phyloP scores from a whole-genome alignment of 192 early-diverging fungal species.

The Powellomyces hirtus region DNA sequence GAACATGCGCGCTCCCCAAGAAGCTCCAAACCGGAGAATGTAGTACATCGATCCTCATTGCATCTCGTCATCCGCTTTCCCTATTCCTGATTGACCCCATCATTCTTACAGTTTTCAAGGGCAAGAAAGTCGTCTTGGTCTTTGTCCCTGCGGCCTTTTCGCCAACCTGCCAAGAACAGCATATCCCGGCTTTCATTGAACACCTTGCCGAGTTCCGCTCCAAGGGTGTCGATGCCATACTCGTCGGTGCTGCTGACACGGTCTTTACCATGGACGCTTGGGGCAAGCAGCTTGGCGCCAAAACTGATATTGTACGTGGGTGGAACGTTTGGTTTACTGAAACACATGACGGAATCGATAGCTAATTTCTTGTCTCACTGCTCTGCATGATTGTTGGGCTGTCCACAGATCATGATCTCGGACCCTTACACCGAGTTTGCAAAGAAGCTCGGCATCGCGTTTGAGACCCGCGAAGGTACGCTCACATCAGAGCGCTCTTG shows the following conservation, averaged over 20 bases:
- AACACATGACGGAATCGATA: not conserved
- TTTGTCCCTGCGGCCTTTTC: slow-evolving; percentile 67
- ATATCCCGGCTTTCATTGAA: slow-evolving; percentile 67
- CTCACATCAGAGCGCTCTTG: not conserved
- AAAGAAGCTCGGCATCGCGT: slow-evolving; percentile 62
- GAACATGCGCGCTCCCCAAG: slow-evolving; percentile 31
- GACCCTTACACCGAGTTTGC: slow-evolving; percentile 72
- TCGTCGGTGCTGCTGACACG: slow-evolving; percentile 63
- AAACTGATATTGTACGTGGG: slow-evolving; percentile 45
- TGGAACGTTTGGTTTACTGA: not conserved
- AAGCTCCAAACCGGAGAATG: not conserved
- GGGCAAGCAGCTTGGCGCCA: slow-evolving; percentile 33
- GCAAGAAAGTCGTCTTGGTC: slow-evolving; percentile 66
- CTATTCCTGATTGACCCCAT: not conserved
- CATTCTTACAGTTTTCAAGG: slow-evolving; percentile 44
- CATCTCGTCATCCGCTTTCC: too few species aligned
- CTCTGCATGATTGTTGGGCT: not conserved
- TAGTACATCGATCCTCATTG: not conserved
- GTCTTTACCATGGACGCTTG: slow-evolving; percentile 63
- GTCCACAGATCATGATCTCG: slow-evolving; percentile 59
- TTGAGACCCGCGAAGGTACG: slow-evolving; percentile 36
- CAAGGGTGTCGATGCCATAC: slow-evolving; percentile 70
- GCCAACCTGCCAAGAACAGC: slow-evolving; percentile 64
- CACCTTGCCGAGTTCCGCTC: slow-evolving; percentile 51
- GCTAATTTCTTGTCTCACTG: too few species aligned